Conservation (phyloP, 441 rosid species). For the Pelargonium australe region DNA sequence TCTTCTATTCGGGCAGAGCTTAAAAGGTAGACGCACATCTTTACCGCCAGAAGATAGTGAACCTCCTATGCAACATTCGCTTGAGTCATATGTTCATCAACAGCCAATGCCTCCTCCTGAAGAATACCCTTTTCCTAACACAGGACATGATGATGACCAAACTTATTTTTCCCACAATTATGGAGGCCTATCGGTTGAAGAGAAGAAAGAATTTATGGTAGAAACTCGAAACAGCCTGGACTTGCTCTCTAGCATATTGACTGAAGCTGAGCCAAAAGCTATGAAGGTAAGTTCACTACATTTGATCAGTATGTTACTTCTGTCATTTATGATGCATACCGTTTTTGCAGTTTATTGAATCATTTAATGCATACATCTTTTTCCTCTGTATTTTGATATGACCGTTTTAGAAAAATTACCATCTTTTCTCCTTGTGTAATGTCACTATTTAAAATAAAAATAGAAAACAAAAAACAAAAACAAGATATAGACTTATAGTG, state of each 20-base stretch:
- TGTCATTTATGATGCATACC: too few relatives aligned
- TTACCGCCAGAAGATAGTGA: slow-evolving; percentile 26
- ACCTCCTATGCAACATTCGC: slow-evolving; percentile 24
- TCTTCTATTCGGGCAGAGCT: slow-evolving; percentile 32
- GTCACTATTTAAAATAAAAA: too few relatives aligned
- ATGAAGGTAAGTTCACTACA: slow-evolving; percentile 37
- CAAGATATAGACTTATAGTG: too few relatives aligned
- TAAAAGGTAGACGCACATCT: slow-evolving; percentile 35
- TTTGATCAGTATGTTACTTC: not conserved
- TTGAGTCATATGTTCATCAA: slow-evolving; percentile 51
- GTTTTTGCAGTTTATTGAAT: too few relatives aligned
- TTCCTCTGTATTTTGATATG: too few relatives aligned
- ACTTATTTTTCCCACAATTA: slow-evolving; percentile 26
- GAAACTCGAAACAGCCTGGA: slow-evolving; percentile 70
- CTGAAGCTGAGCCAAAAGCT: slow-evolving; percentile 47
- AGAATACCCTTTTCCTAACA: slow-evolving; percentile 43
- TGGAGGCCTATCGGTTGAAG: slow-evolving; percentile 39
- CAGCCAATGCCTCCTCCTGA: slow-evolving; percentile 48
- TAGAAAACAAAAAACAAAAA: too few relatives aligned
- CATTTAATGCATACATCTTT: too few relatives aligned
- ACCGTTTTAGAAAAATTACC: too few relatives aligned
- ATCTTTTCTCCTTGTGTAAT: too few relatives aligned
- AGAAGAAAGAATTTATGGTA: slow-evolving; percentile 57
- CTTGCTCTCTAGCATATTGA: slow-evolving; percentile 66
- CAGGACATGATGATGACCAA: slow-evolving; percentile 28